These are phyloP conservation scores for Populus euphratica DNA, from an alignment of 345 rosid species.

Conservation along the genomic window DNA sequence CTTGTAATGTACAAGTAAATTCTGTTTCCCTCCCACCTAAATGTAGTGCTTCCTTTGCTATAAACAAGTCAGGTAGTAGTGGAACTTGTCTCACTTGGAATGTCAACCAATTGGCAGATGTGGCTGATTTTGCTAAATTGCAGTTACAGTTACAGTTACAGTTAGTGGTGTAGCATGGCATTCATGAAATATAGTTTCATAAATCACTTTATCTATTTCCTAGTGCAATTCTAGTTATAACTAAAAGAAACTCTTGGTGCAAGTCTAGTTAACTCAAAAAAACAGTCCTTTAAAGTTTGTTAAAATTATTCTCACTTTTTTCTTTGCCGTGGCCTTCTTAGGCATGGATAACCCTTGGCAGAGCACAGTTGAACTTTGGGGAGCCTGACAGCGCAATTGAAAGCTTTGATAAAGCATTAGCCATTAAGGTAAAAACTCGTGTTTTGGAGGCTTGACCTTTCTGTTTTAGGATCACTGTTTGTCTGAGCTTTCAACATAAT, in stretches of 20 bases:
- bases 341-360: slow-evolving; percentile 95
- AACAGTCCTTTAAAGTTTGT: background rate
- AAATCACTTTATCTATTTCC: background rate
- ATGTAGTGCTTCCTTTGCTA: background rate
- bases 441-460: background rate
- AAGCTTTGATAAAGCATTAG: slow-evolving; percentile 69
- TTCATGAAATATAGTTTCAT: background rate
- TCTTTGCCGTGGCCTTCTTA: slow-evolving; percentile 21
- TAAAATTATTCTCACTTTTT: background rate
- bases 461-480: background rate
- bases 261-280: background rate
- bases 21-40: background rate
- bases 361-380: slow-evolving; percentile 90
- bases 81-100: background rate
- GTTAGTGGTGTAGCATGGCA: background rate
- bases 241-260: background rate
- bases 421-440: slow-evolving; percentile 47
- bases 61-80: too few species aligned
- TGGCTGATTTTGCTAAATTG: background rate
- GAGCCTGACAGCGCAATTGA: slow-evolving; percentile 77
- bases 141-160: background rate
- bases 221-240: background rate
- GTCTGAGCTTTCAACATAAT: background rate
- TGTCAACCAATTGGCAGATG: background rate
- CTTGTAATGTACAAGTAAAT: background rate